A percentile compares a stretch with the other conserved stretches of the same genome.
Conservation (phyloP, 108 stramenopile species). For the Cyclostephanos invisitatus region DNA sequence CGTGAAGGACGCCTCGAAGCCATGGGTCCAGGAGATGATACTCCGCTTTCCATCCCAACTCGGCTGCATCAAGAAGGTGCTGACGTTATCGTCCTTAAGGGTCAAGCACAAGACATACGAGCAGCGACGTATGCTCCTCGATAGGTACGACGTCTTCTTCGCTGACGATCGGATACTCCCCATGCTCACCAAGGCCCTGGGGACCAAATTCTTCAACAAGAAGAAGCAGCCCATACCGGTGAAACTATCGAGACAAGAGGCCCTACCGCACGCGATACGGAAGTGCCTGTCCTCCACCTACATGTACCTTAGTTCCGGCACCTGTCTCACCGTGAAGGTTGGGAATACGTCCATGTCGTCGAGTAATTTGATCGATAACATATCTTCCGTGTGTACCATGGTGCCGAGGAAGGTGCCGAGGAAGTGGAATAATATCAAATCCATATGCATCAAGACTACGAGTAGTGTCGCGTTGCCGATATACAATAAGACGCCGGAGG, state of each 20-base stretch:
- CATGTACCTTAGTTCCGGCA: constrained; percentile 73
- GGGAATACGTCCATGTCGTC: constrained; percentile 80
- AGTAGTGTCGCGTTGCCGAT: constrained; percentile 79
- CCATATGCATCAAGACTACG: constrained; percentile 83
- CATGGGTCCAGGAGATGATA: constrained; percentile 81
- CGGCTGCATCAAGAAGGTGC: constrained; percentile 84
- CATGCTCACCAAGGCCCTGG: constrained; percentile 89
- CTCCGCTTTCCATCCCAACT: constrained; percentile 69
- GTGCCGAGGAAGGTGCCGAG: constrained; percentile 76
- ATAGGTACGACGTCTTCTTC: constrained; percentile 85
- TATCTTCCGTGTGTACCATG: constrained; percentile 55
- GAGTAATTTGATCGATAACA: constrained; percentile 73
- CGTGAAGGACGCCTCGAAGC: constrained; percentile 91
- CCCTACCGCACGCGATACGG: constrained; percentile 67
- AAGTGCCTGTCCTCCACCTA: constrained; percentile 71
- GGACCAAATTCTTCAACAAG: constrained; percentile 85
- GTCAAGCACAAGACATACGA: constrained; percentile 78
- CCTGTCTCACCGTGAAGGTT: constrained; percentile 81
- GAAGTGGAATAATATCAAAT: constrained; percentile 87
- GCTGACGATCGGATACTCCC: constrained; percentile 96
- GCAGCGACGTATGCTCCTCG: constrained; percentile 77
- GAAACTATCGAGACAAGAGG: constrained; percentile 65
- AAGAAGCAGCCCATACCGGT: constrained; percentile 92
- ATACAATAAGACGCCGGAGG: constrained; percentile 80
- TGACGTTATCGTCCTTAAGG: constrained; percentile 77